A percentile compares a stretch with the other conserved stretches of the same genome.
phyloP scores from a whole-genome alignment of 257 asterid species.

The Solanum virginianum region DNA sequence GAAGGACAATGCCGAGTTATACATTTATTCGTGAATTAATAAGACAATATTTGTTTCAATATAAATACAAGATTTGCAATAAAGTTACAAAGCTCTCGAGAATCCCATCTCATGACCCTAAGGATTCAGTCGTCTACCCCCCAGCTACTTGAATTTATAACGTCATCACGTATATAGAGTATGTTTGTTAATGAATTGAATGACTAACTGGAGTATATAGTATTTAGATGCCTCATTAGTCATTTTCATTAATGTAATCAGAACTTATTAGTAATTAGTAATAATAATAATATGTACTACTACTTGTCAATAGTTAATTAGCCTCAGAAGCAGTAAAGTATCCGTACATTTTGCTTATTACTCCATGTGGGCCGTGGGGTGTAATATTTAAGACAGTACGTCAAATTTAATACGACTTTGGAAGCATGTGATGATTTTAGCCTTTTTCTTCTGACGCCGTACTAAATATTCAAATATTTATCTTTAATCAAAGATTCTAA shows the following conservation, averaged over 20 bases:
- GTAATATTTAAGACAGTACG: not conserved
- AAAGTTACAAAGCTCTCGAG: too few relatives aligned
- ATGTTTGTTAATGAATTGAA: not conserved
- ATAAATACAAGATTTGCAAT: too few relatives aligned
- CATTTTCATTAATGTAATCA: not conserved
- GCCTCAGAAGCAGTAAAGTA: not conserved
- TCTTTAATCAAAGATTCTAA: not conserved
- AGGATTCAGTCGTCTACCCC: too few relatives aligned
- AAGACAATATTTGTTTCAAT: too few relatives aligned
- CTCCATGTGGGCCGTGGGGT: not conserved
- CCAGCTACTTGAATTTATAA: not conserved
- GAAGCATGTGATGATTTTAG: not conserved
- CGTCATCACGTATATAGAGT: not conserved
- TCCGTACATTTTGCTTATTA: not conserved
- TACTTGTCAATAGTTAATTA: not conserved
- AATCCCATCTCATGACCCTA: not conserved
- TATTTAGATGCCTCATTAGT: not conserved
- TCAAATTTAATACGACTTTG: not conserved
- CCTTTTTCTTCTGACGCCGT: not conserved
- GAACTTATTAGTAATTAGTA: not conserved
- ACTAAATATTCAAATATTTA: too few relatives aligned
- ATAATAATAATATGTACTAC: not conserved
- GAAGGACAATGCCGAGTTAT: too few relatives aligned
- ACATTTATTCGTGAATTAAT: too few relatives aligned
- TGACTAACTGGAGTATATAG: not conserved